A percentile compares a stretch with the other conserved stretches of the same genome.
Conservation (phyloP, 106 monocot species). For the Apostasia shenzhenica region DNA sequence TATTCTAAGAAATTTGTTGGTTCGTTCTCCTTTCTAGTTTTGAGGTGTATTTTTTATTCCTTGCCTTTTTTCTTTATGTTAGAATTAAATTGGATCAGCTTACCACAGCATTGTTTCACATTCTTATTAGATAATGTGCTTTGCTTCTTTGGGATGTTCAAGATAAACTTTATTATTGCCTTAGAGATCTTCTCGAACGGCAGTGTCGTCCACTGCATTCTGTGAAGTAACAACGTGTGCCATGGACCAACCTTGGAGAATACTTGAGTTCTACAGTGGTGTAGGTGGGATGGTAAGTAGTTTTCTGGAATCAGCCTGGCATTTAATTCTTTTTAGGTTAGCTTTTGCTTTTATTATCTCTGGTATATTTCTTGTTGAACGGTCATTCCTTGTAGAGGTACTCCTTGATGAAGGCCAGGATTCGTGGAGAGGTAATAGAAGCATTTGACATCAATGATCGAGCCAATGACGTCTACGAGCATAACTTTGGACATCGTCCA, state of each 20-base stretch:
- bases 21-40: no score
- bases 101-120: no score
- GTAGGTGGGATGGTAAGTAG: constrained; percentile 73
- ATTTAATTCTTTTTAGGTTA: constrained; percentile 1
- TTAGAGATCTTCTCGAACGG: no score
- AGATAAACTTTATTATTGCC: no score
- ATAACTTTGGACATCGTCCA: constrained; percentile 85
- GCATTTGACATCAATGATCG: constrained; percentile 86
- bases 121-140: no score
- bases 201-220: no score
- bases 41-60: no score
- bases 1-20: no score
- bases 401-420: constrained; percentile 53
- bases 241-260: constrained; percentile 43
- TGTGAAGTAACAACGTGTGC: neutral
- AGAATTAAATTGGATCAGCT: no score
- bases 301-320: neutral
- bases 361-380: neutral
- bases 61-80: no score
- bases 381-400: constrained; percentile 46
- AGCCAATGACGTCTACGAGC: constrained; percentile 82
- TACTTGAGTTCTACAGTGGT: constrained; percentile 95
- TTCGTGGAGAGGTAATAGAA: constrained; percentile 49
- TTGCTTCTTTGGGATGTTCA: no score
- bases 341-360: neutral